Evolutionary conservation across 78 protist species (phyloP).

Genomic region (Planoprotostelium fungivorum): DNA sequence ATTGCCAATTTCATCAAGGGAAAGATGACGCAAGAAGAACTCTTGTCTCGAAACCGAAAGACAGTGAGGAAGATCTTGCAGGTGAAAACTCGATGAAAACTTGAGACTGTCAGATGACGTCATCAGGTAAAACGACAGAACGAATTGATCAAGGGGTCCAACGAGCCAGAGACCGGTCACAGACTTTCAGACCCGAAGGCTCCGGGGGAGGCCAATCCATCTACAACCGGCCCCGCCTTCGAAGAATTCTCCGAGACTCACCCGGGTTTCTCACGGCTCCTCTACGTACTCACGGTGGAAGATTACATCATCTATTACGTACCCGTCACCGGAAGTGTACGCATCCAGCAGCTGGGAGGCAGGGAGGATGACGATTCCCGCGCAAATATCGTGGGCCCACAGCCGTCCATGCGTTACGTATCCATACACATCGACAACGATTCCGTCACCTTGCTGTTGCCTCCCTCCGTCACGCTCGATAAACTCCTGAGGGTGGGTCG

Average conservation of each 20-base stretch:
- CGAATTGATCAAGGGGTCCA: neutral
- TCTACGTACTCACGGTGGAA: constrained; percentile 42
- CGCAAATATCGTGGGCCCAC: constrained; percentile 14
- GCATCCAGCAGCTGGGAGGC: constrained; percentile 50
- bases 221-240: neutral
- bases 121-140: neutral
- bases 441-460: constrained; percentile 33
- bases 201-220: neutral
- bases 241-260: neutral
- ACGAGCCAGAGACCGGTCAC: neutral
- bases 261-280: neutral
- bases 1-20: constrained; percentile 58
- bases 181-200: neutral
- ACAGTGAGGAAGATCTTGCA: constrained; percentile 49
- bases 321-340: constrained; percentile 38
- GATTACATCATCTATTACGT: constrained; percentile 60
- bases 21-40: constrained; percentile 44
- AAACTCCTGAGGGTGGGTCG: constrained; percentile 11
- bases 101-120: neutral
- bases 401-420: constrained; percentile 20
- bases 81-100: neutral
- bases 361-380: constrained; percentile 13
- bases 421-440: constrained; percentile 43
- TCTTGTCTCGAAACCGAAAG: constrained; percentile 17
- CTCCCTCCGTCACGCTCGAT: constrained; percentile 43